These are phyloP conservation scores for Neurospora sp. DNA, from an alignment of 495 filamentous ascomycete genomes.

Conservation along the genomic window DNA sequence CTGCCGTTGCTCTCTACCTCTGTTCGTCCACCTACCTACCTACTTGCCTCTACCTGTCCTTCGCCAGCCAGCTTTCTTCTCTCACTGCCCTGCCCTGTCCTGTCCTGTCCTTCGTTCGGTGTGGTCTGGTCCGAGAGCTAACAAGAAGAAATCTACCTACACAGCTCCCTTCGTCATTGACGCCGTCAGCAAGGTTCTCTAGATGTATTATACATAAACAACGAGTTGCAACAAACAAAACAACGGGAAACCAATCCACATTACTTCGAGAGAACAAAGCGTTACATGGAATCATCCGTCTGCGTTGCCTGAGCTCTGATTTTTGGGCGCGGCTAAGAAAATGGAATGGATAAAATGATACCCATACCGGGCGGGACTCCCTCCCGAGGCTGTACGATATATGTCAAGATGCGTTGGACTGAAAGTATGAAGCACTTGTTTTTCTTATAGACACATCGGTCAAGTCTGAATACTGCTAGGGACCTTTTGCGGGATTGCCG, in stretches of 20 bases:
- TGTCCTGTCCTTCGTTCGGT: no score
- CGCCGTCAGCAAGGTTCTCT: conserved; percentile 65
- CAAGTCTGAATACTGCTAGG: background rate
- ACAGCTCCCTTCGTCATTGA: conserved; percentile 77
- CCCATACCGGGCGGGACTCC: background rate
- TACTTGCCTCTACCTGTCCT: background rate
- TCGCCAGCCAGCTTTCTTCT: background rate
- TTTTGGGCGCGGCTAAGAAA: background rate
- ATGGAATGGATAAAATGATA: background rate
- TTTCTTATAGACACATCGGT: background rate
- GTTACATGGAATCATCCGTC: background rate
- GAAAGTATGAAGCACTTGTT: background rate
- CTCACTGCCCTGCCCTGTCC: background rate
- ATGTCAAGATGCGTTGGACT: background rate
- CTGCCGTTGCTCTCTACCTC: conserved; percentile 65
- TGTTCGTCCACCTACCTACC: conserved; percentile 45
- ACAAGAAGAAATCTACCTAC: conserved; percentile 1
- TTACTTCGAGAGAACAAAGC: background rate
- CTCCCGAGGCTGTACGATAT: background rate
- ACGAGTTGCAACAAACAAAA: background rate
- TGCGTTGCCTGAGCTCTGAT: background rate
- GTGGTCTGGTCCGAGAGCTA: background rate
- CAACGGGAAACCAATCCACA: background rate
- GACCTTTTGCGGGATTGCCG: background rate
- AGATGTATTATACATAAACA: conserved; percentile 9